Conservation (phyloP, 2,329 filamentous ascomycete species). For the Rasamsonia emersonii region DNA sequence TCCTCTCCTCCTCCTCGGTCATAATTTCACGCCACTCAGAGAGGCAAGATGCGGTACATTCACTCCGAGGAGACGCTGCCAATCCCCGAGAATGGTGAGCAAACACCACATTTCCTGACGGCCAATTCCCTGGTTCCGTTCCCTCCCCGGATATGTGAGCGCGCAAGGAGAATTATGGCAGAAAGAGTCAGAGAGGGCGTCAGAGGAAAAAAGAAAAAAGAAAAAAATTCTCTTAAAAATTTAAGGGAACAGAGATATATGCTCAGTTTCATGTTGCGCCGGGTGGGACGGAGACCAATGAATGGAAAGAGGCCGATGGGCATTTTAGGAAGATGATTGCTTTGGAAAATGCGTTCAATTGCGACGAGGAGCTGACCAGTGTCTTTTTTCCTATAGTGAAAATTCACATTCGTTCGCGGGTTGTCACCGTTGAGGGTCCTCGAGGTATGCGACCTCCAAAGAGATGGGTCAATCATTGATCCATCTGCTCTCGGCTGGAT, state of each 20-base stretch:
- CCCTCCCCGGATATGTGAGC: neutral
- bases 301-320: too few species aligned
- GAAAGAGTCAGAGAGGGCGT: too few species aligned
- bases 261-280: too few species aligned
- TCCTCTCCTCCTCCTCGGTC: slow-evolving; percentile 33
- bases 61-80: slow-evolving; percentile 92
- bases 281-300: too few species aligned
- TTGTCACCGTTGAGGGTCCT: slow-evolving; percentile 95
- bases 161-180: neutral
- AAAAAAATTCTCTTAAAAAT: too few species aligned
- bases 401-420: slow-evolving; percentile 92
- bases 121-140: slow-evolving; percentile 1
- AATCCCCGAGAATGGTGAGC: slow-evolving; percentile 95
- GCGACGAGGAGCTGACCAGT: slow-evolving; percentile 16
- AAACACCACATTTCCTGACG: slow-evolving; percentile 5
- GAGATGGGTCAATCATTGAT: too few species aligned
- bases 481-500: too few species aligned
- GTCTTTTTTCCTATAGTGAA: slow-evolving; percentile 60
- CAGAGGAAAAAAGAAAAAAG: too few species aligned
- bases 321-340: too few species aligned
- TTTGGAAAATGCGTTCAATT: too few species aligned
- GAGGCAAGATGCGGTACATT: slow-evolving; percentile 97
- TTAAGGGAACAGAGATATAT: too few species aligned
- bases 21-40: slow-evolving; percentile 11
- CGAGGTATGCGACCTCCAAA: slow-evolving; percentile 64